A percentile compares a stretch with the other conserved stretches of the same genome.
Evolutionary conservation across 257 asterid genomes (phyloP).

Genomic region (Scutellaria minor): DNA sequence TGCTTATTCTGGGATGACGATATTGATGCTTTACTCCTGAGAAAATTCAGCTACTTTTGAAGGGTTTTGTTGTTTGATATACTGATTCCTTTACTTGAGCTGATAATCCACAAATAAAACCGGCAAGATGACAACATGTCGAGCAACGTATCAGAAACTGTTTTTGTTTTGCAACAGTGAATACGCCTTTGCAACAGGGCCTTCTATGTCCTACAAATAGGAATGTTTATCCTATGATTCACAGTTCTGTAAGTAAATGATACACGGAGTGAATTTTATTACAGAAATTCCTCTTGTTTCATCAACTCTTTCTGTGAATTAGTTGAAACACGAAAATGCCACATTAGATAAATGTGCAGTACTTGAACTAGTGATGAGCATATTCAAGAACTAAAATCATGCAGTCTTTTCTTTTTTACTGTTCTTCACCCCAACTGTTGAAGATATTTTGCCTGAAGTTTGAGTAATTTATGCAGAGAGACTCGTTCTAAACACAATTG

Average conservation of each 20-base stretch:
- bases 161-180: constrained; percentile 8
- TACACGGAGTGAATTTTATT: not conserved
- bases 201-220: not conserved
- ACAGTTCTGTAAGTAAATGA: constrained; percentile 19
- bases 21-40: too few species aligned
- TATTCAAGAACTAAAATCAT: too few species aligned
- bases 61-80: not conserved
- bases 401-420: too few species aligned
- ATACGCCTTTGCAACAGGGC: constrained; percentile 6
- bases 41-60: not conserved
- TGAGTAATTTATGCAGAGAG: too few species aligned
- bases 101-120: not conserved
- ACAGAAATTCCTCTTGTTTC: not conserved
- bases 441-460: too few species aligned
- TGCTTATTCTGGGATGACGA: not conserved
- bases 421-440: too few species aligned
- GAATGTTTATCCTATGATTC: not conserved
- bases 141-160: not conserved
- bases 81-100: constrained; percentile 12
- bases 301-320: not conserved
- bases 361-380: too few species aligned
- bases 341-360: too few species aligned
- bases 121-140: not conserved
- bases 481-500: too few species aligned
- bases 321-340: too few species aligned